Evolutionary conservation across 331 rosid species (phyloP).

Genomic region (Acacia pycnantha): DNA sequence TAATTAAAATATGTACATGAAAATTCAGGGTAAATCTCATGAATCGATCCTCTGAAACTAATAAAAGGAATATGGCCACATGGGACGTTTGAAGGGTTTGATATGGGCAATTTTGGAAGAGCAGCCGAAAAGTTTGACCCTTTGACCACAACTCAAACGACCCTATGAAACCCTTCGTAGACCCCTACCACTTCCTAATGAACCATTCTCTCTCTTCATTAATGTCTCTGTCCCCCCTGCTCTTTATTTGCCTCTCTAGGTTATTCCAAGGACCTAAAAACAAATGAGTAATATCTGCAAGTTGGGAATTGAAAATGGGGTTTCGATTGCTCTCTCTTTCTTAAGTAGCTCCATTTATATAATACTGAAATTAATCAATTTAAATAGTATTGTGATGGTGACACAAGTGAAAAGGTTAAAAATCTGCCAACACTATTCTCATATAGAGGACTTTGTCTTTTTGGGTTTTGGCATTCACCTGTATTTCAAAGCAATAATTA

Average conservation of each 20-base stretch:
- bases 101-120: not conserved
- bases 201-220: not conserved
- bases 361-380: not conserved
- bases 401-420: not conserved
- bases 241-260: not conserved
- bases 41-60: not conserved
- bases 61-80: not conserved
- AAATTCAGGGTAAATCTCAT: not conserved
- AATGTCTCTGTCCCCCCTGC: not conserved
- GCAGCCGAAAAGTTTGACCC: conserved; percentile 20
- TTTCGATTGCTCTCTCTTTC: not conserved
- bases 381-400: not conserved
- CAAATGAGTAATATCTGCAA: not conserved
- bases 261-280: not conserved
- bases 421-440: not conserved
- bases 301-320: not conserved
- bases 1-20: not conserved
- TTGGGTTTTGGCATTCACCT: not conserved
- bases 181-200: conserved; percentile 6
- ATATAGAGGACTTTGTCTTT: not conserved
- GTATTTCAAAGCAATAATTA: not conserved
- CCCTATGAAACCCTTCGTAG: not conserved
- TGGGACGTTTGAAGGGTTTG: not conserved
- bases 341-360: not conserved
- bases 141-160: conserved; percentile 24